Evolutionary conservation across 1,284 basidiomycete genomes (phyloP).

Genomic region (Heterobasidion occidentale): DNA sequence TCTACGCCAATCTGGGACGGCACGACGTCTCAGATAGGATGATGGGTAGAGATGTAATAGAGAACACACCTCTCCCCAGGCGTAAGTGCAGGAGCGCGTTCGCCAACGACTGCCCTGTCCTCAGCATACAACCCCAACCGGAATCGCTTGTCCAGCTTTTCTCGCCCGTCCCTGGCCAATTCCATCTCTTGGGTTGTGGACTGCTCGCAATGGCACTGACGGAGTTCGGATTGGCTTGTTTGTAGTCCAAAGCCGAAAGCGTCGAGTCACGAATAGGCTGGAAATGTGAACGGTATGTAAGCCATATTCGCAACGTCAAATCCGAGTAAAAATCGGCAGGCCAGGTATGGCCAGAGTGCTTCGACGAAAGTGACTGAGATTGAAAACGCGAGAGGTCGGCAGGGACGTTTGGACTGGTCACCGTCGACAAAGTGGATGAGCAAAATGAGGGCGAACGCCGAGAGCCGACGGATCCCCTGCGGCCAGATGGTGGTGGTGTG

Average conservation of each 20-base stretch:
- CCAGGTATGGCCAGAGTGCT: conserved; percentile 36
- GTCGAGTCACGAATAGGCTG: conserved; percentile 70
- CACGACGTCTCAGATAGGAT: background rate
- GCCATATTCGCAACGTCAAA: conserved; percentile 83
- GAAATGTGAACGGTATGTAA: conserved; percentile 90
- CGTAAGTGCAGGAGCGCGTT: conserved; percentile 82
- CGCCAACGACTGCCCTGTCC: conserved; percentile 91
- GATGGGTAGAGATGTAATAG: background rate
- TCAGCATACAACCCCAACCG: conserved; percentile 97
- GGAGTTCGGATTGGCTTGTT: conserved; percentile 19
- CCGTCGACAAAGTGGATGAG: conserved; percentile 41
- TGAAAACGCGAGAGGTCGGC: conserved; percentile 20
- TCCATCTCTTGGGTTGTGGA: conserved; percentile 36
- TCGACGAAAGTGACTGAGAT: conserved; percentile 25
- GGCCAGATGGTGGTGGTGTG: conserved; percentile 18
- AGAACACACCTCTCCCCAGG: conserved; percentile 72
- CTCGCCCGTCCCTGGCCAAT: conserved; percentile 48
- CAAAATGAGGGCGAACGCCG: conserved; percentile 34
- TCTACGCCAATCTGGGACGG: conserved; percentile 68
- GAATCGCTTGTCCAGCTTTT: conserved; percentile 88
- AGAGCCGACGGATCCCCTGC: conserved; percentile 29
- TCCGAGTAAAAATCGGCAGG: conserved; percentile 83
- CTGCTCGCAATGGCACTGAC: conserved; percentile 15
- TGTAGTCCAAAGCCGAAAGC: conserved; percentile 40
- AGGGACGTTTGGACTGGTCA: conserved; percentile 20